A percentile compares a stretch with the other conserved stretches of the same genome.
phyloP scores from a whole-genome alignment of 768 basidiomycete species.

The Boletus speciosus region DNA sequence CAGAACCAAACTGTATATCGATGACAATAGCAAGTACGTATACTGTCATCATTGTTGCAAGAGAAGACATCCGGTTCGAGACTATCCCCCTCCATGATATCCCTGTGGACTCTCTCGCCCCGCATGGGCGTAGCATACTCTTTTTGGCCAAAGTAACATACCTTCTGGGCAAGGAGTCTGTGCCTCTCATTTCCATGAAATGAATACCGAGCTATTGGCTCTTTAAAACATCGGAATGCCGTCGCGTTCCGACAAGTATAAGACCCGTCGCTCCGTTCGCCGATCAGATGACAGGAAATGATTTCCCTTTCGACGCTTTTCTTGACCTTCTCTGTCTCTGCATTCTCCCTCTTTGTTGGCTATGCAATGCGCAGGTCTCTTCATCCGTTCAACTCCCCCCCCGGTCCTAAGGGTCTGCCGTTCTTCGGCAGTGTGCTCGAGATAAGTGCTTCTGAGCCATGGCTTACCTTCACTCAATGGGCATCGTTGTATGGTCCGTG shows the following conservation, averaged over 20 bases:
- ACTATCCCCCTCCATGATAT: background rate
- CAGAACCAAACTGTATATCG: background rate
- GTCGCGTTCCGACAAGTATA: constrained; percentile 11
- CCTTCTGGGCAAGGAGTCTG: constrained; percentile 1
- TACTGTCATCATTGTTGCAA: background rate
- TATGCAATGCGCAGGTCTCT: constrained; percentile 12
- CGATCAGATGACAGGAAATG: background rate
- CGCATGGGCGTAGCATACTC: background rate
- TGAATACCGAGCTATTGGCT: constrained; percentile 5
- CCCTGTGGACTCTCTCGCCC: background rate
- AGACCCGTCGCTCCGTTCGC: background rate
- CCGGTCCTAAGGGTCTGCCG: constrained; percentile 32
- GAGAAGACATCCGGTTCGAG: background rate
- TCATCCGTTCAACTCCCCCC: constrained; percentile 17
- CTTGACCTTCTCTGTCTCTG: constrained; percentile 2
- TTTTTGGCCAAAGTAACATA: background rate
- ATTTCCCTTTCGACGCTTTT: constrained; percentile 7
- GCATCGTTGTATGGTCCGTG: constrained; percentile 24
- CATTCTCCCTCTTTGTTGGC: constrained; percentile 6
- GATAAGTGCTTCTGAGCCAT: constrained; percentile 25
- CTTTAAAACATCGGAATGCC: background rate
- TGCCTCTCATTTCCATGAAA: constrained; percentile 9
- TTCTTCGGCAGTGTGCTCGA: constrained; percentile 28
- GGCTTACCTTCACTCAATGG: constrained; percentile 35
- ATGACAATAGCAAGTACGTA: background rate